phyloP scores from a whole-genome alignment of 2,329 filamentous ascomycete species.

The Penicillium sp. region DNA sequence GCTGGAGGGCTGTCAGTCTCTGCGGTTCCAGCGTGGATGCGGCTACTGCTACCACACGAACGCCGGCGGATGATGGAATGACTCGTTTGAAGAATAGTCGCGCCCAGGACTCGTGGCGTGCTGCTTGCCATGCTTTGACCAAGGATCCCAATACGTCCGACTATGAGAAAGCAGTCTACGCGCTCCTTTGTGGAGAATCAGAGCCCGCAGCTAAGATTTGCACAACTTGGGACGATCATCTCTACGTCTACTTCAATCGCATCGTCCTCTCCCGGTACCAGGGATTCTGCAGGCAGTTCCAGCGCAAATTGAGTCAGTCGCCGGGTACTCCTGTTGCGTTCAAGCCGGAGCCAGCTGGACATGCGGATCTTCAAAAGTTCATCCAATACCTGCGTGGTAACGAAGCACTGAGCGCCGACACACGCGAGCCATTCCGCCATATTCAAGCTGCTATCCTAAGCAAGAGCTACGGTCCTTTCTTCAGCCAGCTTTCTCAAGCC shows the following conservation, averaged over 20 bases:
- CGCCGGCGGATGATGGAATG: conserved; percentile 41
- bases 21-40: conserved; percentile 58
- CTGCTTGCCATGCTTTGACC: conserved; percentile 52
- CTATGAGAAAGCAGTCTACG: conserved; percentile 89
- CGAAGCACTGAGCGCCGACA: conserved; percentile 43
- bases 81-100: conserved; percentile 49
- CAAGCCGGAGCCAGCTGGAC: conserved; percentile 58
- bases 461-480: conserved; percentile 48
- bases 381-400: conserved; percentile 41
- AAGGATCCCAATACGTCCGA: conserved; percentile 68
- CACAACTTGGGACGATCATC: conserved; percentile 78
- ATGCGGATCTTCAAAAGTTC: conserved; percentile 45
- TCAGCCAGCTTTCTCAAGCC: conserved; percentile 46
- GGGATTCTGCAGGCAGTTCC: conserved; percentile 58
- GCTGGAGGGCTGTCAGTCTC: conserved; percentile 85
- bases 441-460: conserved; percentile 50
- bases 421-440: conserved; percentile 49
- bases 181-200: conserved; percentile 83
- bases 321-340: conserved; percentile 58
- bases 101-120: conserved; percentile 44
- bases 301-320: conserved; percentile 55
- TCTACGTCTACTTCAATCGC: conserved; percentile 89
- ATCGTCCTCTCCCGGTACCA: conserved; percentile 80
- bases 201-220: conserved; percentile 76
- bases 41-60: conserved; percentile 32